These are phyloP conservation scores for Penicillium bovifimosum DNA, from an alignment of 495 filamentous ascomycete genomes.

Conservation along the genomic window DNA sequence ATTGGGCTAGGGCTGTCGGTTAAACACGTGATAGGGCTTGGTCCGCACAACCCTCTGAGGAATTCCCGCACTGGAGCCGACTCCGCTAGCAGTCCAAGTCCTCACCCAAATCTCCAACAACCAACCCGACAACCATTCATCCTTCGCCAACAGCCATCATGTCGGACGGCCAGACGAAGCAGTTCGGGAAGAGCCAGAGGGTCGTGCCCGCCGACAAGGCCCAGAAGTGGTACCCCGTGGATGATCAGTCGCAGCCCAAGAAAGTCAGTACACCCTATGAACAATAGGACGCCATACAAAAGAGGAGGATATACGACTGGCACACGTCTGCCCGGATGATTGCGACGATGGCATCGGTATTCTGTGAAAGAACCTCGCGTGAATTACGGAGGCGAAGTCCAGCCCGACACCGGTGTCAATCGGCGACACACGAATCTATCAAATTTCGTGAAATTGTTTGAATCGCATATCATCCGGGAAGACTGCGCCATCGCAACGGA, in stretches of 20 bases:
- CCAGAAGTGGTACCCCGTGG: conserved; percentile 98
- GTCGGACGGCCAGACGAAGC: conserved; percentile 79
- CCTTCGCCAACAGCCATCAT: conserved; percentile 49
- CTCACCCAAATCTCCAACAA: conserved; percentile 42
- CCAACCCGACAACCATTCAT: conserved; percentile 48
- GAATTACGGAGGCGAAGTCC: conserved; percentile 4
- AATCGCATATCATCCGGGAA: conserved; percentile 9
- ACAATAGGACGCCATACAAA: conserved; percentile 10
- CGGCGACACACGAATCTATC: conserved; percentile 1
- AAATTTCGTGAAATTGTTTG: conserved; percentile 1
- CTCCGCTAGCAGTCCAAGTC: conserved; percentile 26
- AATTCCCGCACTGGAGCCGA: conserved; percentile 15
- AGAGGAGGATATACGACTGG: conserved; percentile 15
- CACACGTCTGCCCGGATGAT: conserved; percentile 21
- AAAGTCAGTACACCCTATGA: conserved; percentile 62
- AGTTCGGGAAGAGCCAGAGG: conserved; percentile 95
- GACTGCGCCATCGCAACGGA: conserved; percentile 3
- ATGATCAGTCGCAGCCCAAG: conserved; percentile 84
- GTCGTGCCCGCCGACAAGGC: conserved; percentile 84
- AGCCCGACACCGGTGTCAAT: conserved; percentile 3
- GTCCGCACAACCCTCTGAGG: conserved; percentile 7
- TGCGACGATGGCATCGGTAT: conserved; percentile 32
- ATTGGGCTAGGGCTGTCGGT: conserved; percentile 1
- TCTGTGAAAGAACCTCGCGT: conserved; percentile 10
- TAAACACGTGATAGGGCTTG: conserved; percentile 24